phyloP scores from a whole-genome alignment of 192 early-diverging fungal genomes.

The Chytriomyces sp. region DNA sequence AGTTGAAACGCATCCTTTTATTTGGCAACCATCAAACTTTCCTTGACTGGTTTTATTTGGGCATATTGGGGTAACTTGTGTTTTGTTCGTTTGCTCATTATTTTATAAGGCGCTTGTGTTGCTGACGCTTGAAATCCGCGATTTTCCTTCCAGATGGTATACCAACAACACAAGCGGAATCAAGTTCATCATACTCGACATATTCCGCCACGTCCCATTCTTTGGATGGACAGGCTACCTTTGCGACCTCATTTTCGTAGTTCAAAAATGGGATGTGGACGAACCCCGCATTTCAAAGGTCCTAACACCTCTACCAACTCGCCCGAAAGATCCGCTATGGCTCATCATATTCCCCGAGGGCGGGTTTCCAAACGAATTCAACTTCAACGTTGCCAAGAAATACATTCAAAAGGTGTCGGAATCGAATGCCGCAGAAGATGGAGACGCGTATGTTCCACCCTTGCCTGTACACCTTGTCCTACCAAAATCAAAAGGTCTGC shows the following conservation, averaged over 20 bases:
- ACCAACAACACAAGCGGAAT: conserved; percentile 6
- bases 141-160: background rate
- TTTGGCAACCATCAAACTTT: conserved; percentile 30
- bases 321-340: conserved; percentile 6
- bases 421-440: background rate
- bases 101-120: background rate
- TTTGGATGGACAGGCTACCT: background rate
- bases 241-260: conserved; percentile 15
- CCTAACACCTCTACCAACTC: background rate
- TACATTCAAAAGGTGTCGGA: conserved; percentile 10
- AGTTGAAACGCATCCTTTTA: background rate
- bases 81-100: background rate
- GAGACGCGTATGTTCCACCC: background rate
- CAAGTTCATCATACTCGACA: conserved; percentile 16
- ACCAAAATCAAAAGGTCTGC: conserved; percentile 18
- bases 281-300: background rate
- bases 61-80: conserved; percentile 7
- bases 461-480: conserved; percentile 21
- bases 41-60: conserved; percentile 24
- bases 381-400: background rate
- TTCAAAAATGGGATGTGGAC: conserved; percentile 19
- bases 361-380: background rate
- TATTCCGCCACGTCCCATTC: conserved; percentile 16
- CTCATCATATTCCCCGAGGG: conserved; percentile 35
- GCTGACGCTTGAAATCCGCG: background rate